Conservation (phyloP, 805 yeast genomes). For the Cyberlindnera bimundalis region DNA sequence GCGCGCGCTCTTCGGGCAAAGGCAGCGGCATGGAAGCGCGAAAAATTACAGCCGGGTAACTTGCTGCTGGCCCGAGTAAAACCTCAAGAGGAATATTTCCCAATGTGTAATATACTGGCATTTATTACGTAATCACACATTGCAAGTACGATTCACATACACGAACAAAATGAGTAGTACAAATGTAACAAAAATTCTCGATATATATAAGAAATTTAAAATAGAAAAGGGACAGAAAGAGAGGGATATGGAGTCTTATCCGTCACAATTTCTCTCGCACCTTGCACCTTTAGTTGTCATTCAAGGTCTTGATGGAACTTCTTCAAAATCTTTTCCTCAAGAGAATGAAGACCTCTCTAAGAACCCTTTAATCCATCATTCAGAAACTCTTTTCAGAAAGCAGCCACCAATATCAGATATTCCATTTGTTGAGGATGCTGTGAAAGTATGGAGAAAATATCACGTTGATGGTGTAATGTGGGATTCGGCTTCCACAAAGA, state of each 20-base stretch:
- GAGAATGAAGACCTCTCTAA: slow-evolving; percentile 6
- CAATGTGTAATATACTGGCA: too few relatives aligned
- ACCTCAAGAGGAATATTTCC: too few relatives aligned
- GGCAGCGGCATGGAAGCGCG: too few relatives aligned
- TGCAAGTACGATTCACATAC: too few relatives aligned
- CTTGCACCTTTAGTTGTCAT: slow-evolving; percentile 39
- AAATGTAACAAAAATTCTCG: too few relatives aligned
- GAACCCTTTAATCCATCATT: slow-evolving; percentile 3
- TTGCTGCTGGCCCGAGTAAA: too few relatives aligned
- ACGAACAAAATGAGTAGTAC: too few relatives aligned
- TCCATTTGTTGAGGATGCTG: slow-evolving; percentile 22
- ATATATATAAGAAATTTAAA: background rate
- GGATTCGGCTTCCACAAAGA: slow-evolving; percentile 25
- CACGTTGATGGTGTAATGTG: slow-evolving; percentile 29
- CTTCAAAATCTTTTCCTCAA: slow-evolving; percentile 9
- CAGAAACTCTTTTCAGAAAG: slow-evolving; percentile 16
- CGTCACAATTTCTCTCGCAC: slow-evolving; percentile 31
- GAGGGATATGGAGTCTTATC: slow-evolving; percentile 37
- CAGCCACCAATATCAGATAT: slow-evolving; percentile 5
- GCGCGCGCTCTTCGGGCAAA: too few relatives aligned
- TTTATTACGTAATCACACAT: too few relatives aligned
- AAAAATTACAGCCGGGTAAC: too few relatives aligned
- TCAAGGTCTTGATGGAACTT: slow-evolving; percentile 37
- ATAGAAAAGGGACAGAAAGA: background rate
- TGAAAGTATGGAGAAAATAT: slow-evolving; percentile 30